Percentiles rank a stretch among this genome's conserved stretches.
Conservation (phyloP, 352 stramenopile genomes). For the Globisporangium paddicum region DNA sequence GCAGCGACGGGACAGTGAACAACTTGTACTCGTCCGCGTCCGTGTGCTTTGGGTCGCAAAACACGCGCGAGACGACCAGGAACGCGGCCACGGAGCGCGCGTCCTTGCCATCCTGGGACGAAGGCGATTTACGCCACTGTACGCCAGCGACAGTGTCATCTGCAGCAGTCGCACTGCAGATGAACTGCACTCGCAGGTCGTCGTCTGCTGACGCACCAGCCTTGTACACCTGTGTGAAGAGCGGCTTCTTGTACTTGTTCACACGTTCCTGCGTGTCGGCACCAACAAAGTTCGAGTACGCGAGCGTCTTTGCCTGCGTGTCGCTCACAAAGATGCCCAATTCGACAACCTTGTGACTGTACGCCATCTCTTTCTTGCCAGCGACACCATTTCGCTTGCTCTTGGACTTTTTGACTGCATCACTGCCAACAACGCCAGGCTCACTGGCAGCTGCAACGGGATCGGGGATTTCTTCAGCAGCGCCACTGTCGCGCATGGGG, state of each 20-base stretch:
- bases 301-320: conserved; percentile 16
- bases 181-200: conserved; percentile 59
- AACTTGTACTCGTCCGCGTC: conserved; percentile 40
- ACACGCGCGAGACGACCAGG: conserved; percentile 57
- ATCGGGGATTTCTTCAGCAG: not conserved
- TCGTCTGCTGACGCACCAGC: conserved; percentile 4
- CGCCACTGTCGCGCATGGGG: not conserved
- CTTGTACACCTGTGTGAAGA: conserved; percentile 66
- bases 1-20: conserved; percentile 45
- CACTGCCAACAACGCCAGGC: conserved; percentile 3
- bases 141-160: conserved; percentile 46
- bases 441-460: not conserved
- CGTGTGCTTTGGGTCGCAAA: conserved; percentile 56
- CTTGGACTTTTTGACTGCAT: not conserved
- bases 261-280: conserved; percentile 43
- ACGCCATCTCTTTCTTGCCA: not conserved
- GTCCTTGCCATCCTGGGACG: not conserved
- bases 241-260: conserved; percentile 25
- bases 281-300: conserved; percentile 44
- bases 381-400: not conserved
- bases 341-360: conserved; percentile 30
- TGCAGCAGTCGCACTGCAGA: conserved; percentile 41
- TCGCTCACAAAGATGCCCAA: conserved; percentile 37
- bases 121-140: conserved; percentile 24
- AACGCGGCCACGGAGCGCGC: conserved; percentile 31